Evolutionary conservation across 176 grass and related monocot species (phyloP), one percentile per base, ranked within the genome.

Genomic region (Avena sativa): DNA sequence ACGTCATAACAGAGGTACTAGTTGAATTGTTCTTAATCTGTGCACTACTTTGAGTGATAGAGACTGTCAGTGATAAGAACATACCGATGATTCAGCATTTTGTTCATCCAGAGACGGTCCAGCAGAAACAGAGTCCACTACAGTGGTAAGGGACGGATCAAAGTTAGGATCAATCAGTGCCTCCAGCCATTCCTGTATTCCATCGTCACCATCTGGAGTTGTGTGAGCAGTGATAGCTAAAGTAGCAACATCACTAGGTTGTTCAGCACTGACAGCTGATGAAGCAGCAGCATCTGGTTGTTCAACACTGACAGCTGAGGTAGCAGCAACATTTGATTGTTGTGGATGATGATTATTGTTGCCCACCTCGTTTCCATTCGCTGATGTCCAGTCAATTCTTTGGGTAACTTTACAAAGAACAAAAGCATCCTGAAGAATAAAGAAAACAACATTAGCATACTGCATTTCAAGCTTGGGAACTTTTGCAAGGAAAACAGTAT

Each of bases 401-500:
- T 91, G 95, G 71, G 96, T 98, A 83, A 98, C 84, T 80, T 94
- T 94, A 79, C 96, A 98, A 65, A 98, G 92, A 82, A 96, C 96
- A 92, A 91, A 98, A 6, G 86, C 74, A 80, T 98, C 96, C 96
- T 98, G 87, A 72, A 85, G 82, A 72, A 73, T 7, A 65, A 79
- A 64, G 55, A 57, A 57, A 68, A 40, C 3, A 10, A 69, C 76
- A 46, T 91, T 69, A 91, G 75, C 23, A 21, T 60, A 69, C 68
- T 84, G 14, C 50, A 75, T 26, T 46, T 69, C 19, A 69, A 74
- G 30, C 49, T 84, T 71, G 80, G 53, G 34, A 25, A 74, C 20
- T 43, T 43, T 71, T 44, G 19, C 20, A 61, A 76, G 8, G 30
- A 69, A 19, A 56, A 67, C 11, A 15, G 6, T 43, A 43, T 7